Conservation (phyloP, 352 stramenopile genomes). For the Blastocystis sp. region DNA sequence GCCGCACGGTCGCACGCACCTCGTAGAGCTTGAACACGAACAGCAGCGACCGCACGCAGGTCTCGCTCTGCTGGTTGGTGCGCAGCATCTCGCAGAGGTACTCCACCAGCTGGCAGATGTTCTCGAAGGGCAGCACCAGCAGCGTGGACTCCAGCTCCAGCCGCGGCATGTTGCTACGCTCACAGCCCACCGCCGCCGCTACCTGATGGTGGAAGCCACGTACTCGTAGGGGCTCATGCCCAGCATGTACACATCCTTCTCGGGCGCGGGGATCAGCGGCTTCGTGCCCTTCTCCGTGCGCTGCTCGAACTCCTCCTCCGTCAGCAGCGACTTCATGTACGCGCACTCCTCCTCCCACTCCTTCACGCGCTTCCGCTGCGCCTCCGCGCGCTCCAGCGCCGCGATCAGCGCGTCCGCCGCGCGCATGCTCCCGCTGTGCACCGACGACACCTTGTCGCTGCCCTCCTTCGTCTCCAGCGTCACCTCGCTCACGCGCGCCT, state of each 20-base stretch:
- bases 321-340: constrained; percentile 58
- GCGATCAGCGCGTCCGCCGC: constrained; percentile 87
- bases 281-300: constrained; percentile 69
- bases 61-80: constrained; percentile 59
- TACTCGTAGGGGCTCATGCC: constrained; percentile 89
- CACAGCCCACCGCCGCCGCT: constrained; percentile 68
- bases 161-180: constrained; percentile 79
- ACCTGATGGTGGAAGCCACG: constrained; percentile 85
- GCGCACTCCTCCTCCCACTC: constrained; percentile 71
- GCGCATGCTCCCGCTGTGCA: constrained; percentile 44
- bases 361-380: constrained; percentile 79
- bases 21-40: constrained; percentile 70
- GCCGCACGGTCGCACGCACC: not conserved
- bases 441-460: constrained; percentile 44
- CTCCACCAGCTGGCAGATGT: constrained; percentile 87
- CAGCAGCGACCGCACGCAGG: constrained; percentile 62
- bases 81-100: constrained; percentile 83
- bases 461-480: constrained; percentile 18
- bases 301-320: constrained; percentile 70
- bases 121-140: constrained; percentile 91
- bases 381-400: constrained; percentile 86
- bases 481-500: constrained; percentile 35
- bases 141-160: constrained; percentile 94
- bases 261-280: constrained; percentile 70
- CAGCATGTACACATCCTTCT: constrained; percentile 88